A percentile compares a stretch with the other conserved stretches of the same genome.
These are phyloP conservation scores for Cutaneotrichosporon cavernicola DNA, from an alignment of 1,284 basidiomycete species.

Conservation along the genomic window DNA sequence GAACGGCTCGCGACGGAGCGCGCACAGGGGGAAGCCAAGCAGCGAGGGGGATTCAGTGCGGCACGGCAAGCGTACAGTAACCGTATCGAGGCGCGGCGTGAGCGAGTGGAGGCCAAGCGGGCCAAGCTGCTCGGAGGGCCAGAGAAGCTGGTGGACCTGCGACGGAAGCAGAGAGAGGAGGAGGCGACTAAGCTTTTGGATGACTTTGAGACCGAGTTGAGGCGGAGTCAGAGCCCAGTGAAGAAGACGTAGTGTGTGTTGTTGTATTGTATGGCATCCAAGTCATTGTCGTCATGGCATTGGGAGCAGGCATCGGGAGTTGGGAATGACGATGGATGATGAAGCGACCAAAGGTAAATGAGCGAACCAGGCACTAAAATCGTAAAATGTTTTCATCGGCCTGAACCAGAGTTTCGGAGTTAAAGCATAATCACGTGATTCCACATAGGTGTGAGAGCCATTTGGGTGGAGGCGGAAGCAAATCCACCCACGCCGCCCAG, in stretches of 20 bases:
- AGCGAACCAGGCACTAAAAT: neutral
- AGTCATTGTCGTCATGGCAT: neutral
- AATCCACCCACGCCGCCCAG: neutral
- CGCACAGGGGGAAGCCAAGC: conserved; percentile 56
- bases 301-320: neutral
- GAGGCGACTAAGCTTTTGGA: conserved; percentile 44
- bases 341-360: neutral
- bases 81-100: conserved; percentile 74
- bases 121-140: conserved; percentile 60
- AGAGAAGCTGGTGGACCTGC: conserved; percentile 35
- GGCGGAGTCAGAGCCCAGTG: conserved; percentile 1
- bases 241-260: neutral
- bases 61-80: conserved; percentile 73
- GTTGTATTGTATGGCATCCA: neutral
- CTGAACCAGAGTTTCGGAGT: neutral
- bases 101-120: conserved; percentile 74
- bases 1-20: conserved; percentile 70
- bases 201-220: conserved; percentile 37
- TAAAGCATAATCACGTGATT: neutral
- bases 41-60: conserved; percentile 29
- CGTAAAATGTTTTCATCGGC: neutral
- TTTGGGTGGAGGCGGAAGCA: neutral
- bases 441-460: neutral
- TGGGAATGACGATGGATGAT: neutral
- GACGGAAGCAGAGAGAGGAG: conserved; percentile 21